Evolutionary conservation across 192 early-diverging fungal species (phyloP).

Genomic region (Backusella macrospora): DNA sequence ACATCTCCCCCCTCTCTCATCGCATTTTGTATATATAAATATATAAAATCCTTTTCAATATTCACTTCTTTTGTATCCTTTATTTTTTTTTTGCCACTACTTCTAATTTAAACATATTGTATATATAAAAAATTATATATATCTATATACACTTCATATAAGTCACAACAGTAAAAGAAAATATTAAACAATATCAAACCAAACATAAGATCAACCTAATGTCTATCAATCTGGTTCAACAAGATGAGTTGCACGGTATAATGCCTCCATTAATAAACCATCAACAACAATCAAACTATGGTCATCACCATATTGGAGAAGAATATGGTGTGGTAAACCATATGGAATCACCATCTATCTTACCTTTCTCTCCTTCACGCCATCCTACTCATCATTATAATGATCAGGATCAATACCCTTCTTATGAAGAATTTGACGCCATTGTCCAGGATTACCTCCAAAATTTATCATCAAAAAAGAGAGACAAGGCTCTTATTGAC

Average conservation of each 20-base stretch:
- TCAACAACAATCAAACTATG: background rate
- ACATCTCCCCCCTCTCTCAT: background rate
- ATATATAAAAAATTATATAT: conserved; percentile 15
- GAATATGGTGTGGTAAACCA: conserved; percentile 14
- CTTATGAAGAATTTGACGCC: conserved; percentile 46
- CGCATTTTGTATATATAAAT: conserved; percentile 15
- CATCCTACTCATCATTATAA: conserved; percentile 27
- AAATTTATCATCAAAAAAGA: conserved; percentile 53
- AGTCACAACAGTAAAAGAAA: background rate
- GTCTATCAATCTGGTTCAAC: conserved; percentile 22
- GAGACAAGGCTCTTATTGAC: conserved; percentile 53
- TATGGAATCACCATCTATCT: conserved; percentile 4
- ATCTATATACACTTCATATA: background rate
- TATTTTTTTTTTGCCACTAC: conserved; percentile 14
- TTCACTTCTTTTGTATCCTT: conserved; percentile 14
- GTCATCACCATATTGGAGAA: conserved; percentile 8
- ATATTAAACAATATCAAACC: background rate
- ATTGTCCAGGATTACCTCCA: conserved; percentile 52
- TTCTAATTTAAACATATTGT: background rate
- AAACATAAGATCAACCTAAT: background rate
- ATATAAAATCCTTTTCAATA: background rate
- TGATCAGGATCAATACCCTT: conserved; percentile 45
- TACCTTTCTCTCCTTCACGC: conserved; percentile 10
- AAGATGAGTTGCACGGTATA: conserved; percentile 21
- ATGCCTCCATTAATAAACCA: conserved; percentile 16